Conservation (phyloP, 805 yeast species). For the Cyberlindnera amylophila region DNA sequence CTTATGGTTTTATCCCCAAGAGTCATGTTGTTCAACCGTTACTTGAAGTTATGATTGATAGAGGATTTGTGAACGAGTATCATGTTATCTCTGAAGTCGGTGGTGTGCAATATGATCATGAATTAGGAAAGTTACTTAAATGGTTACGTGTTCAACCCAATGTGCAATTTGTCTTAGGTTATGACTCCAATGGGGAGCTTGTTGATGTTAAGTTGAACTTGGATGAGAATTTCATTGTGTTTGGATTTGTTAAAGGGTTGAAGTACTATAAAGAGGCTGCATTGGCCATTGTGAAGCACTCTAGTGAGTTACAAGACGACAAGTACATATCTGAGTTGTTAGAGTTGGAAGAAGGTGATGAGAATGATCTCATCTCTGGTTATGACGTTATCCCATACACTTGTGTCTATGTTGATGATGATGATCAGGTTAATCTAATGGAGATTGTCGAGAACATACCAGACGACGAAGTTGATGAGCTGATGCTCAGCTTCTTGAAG, state of each 20-base stretch:
- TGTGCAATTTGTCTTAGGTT: constrained; percentile 34
- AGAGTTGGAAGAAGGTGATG: constrained; percentile 17
- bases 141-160: constrained; percentile 38
- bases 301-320: constrained; percentile 10
- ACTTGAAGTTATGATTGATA: constrained; percentile 34
- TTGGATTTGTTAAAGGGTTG: constrained; percentile 28
- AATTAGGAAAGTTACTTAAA: constrained; percentile 29
- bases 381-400: constrained; percentile 22
- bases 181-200: constrained; percentile 14
- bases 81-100: constrained; percentile 11
- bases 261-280: constrained; percentile 20
- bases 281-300: constrained; percentile 14
- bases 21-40: constrained; percentile 17
- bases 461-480: constrained; percentile 19
- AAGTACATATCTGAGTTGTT: constrained; percentile 16
- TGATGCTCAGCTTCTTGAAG: constrained; percentile 20
- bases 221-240: constrained; percentile 32
- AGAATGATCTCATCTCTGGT: constrained; percentile 22
- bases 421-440: constrained; percentile 10
- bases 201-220: constrained; percentile 27
- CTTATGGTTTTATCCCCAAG: constrained; percentile 46
- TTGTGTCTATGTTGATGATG: constrained; percentile 15
- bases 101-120: constrained; percentile 11
- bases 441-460: constrained; percentile 14
- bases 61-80: constrained; percentile 17